Percentiles rank a stretch among this genome's conserved stretches.
Evolutionary conservation across 352 stramenopile species (phyloP).

Genomic region (Phytophthora crassamura): DNA sequence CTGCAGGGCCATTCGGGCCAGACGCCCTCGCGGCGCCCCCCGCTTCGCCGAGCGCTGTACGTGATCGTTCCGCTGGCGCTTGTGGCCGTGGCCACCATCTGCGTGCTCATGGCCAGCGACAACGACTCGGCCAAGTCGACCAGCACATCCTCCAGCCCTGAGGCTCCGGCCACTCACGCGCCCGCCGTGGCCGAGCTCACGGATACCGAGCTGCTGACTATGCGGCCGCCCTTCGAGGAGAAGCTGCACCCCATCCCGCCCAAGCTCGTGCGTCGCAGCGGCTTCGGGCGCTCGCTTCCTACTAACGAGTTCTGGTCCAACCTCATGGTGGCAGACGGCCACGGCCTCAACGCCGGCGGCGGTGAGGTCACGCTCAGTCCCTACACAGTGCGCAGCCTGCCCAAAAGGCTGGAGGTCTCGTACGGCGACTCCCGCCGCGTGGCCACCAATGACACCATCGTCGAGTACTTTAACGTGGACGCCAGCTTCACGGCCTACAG

Average conservation of each 20-base stretch:
- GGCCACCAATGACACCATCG: conserved; percentile 60
- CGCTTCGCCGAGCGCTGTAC: conserved; percentile 57
- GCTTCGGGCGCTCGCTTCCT: conserved; percentile 63
- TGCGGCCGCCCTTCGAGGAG: conserved; percentile 63
- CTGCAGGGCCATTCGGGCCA: conserved; percentile 39
- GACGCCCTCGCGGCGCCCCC: conserved; percentile 12
- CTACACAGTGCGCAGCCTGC: conserved; percentile 79
- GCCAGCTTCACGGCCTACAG: conserved; percentile 75
- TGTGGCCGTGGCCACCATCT: conserved; percentile 58
- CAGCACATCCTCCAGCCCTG: not conserved
- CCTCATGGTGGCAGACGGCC: conserved; percentile 76
- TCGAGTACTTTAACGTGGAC: conserved; percentile 87
- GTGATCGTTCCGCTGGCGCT: conserved; percentile 61
- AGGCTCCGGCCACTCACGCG: not conserved
- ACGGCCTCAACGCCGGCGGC: conserved; percentile 74
- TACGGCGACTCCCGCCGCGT: conserved; percentile 84
- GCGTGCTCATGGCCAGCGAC: conserved; percentile 41
- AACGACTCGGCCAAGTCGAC: conserved; percentile 19
- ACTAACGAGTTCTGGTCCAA: conserved; percentile 94
- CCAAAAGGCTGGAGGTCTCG: conserved; percentile 77
- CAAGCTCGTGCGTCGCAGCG: conserved; percentile 55
- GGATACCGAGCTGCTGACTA: conserved; percentile 57
- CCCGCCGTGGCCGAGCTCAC: conserved; percentile 21
- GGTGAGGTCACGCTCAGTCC: conserved; percentile 84
- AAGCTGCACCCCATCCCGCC: conserved; percentile 66